Base-by-base conservation (phyloP, 768 basidiomycete species). In the Pleurotus eryngii region DNA sequence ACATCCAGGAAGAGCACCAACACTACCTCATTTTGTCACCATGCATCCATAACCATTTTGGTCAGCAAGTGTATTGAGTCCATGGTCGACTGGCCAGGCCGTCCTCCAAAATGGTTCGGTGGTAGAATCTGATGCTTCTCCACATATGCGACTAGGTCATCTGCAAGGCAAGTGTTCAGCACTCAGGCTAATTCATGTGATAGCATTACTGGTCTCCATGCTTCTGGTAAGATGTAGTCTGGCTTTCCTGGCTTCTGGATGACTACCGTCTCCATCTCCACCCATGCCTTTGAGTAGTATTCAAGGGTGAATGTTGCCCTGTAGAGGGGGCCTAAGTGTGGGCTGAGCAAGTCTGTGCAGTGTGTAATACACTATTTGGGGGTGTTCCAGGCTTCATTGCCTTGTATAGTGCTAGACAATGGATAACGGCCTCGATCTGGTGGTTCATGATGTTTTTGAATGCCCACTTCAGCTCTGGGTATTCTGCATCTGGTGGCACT, bases 1-100 rank as follows among this genome's bases (percentile, higher is more conserved):
- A 72, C 64, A 45, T 73, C 71, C 2, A 72, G 61, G 55, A 67
- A 69, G 1, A 74, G 61, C 0, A 56, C 60, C 1, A 63, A 60
- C 2, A 61, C 70, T 0, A 68, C 68, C 38, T 67, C 53, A 0
- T 58, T 51, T 26, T 51, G 45, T 11, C 62, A 37, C 69, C 67
- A 70, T 15, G 62, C 60, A 14, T 64, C 55, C 42, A 64, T 64
- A 27, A 69, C 59, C 11, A 24, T 61, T 4, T 59, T 49, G 15
- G 63, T 58, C 0, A 70, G 45, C 14, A 63, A 26, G 46, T 72
- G 68, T 2, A 72, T 22, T 11, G 68, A 57, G 60, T 72, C 70
- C 1, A 65, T 67, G 11, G 70, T 69, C 18, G 61, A 49, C 26
- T 67, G 17, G 5, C 70, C 70, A 6, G 68, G 67, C 27, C 69